Evolutionary conservation across 192 early-diverging fungal genomes (phyloP), one percentile per base, ranked within the genome.

Genomic region (Entomortierella parvispora): DNA sequence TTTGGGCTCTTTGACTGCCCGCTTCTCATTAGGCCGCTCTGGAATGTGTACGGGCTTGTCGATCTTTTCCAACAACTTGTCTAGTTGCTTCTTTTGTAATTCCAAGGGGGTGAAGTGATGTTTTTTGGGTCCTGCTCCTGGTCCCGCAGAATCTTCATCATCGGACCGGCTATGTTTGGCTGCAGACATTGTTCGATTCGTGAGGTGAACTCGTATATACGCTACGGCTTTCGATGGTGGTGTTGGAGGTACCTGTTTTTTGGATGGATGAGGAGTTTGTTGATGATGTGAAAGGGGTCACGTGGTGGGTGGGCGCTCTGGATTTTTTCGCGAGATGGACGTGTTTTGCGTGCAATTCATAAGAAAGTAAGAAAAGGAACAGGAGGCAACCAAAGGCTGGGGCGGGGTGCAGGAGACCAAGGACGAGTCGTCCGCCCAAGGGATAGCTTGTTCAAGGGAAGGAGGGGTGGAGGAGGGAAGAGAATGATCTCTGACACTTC

Each of bases 31-130:
- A 15, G 81, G 71, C 31, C 83, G 56, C 32, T 87, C 84, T 6
- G 94, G 89, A 25, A 98, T 80, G 3, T 78, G 79, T 29, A 98
- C 86, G 9, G 93, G 93, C 68, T 92, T 94, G 64, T 97, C 95
- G 18, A 93, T 87, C 46, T 90, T 86, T 29, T 87, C 64, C 85
- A 98, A 91, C 3, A 98, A 83, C 52, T 81, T 79, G 34, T 92
- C 89, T 20, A 95, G 62, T 33, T 91, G 90, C 18, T 71, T 64
- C 58, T 85, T 82, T 77, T 89, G 90, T 31, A 82, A 59, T 44
- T 87, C 89, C 12, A 76, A 54, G 18, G 80, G 64, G 11, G 81
- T 79, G 9, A 88, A 54, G 40, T 84, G 80, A 66, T 90, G 82
- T 40, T 76, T 58, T 58, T 79, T 80, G 47, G 62, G 62, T 2